Evolutionary conservation across 164 flowering plant genomes (phyloP).

Genomic region (Nymphaea colorata): DNA sequence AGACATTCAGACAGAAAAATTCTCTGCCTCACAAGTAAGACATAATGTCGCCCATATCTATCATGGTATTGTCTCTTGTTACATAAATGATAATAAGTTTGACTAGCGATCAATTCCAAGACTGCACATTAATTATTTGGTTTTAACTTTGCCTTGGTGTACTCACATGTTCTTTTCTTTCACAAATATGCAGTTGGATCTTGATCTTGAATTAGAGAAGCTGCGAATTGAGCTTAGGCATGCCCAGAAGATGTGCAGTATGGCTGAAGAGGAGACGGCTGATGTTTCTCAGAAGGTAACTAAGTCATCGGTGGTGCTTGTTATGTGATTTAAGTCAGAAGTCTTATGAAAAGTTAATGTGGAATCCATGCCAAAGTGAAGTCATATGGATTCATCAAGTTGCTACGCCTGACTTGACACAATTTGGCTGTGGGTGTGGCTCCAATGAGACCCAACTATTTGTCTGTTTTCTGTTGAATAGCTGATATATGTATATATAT

Average conservation of each 20-base stretch:
- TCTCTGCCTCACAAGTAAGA: conserved; percentile 36
- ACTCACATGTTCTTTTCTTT: background rate
- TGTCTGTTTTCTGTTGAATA: too few species aligned
- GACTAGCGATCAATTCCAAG: background rate
- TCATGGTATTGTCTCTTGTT: too few species aligned
- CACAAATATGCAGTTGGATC: conserved; percentile 27
- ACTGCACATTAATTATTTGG: background rate
- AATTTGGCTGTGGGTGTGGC: too few species aligned
- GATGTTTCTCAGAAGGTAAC: conserved; percentile 70
- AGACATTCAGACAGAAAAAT: conserved; percentile 17
- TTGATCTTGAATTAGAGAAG: conserved; percentile 66
- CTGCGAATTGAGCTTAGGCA: conserved; percentile 75
- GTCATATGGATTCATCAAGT: too few species aligned
- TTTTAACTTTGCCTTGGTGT: background rate
- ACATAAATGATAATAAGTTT: too few species aligned
- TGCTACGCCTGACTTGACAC: too few species aligned
- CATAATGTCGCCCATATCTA: background rate
- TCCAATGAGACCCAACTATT: too few species aligned
- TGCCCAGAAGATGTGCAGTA: conserved; percentile 55
- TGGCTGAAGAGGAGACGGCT: conserved; percentile 58
- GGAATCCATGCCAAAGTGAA: background rate
- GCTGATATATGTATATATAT: too few species aligned
- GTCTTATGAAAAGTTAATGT: background rate
- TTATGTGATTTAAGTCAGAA: background rate
- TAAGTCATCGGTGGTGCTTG: background rate